Evolutionary conservation across 73 alveolate genomes (phyloP), one percentile per base, ranked within the genome.

Genomic region (Paramecium biaurelia): DNA sequence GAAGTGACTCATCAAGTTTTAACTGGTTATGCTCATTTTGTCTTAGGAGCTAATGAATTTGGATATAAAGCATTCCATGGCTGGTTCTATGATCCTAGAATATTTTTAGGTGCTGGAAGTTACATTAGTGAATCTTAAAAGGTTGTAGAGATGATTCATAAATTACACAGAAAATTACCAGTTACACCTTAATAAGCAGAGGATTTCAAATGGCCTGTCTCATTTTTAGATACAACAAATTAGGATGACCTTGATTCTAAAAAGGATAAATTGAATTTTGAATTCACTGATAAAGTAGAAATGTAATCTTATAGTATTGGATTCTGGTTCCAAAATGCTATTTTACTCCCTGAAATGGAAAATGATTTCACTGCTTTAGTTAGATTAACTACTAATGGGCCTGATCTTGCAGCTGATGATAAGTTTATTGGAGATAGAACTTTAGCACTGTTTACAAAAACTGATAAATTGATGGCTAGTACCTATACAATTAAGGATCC

Each of bases 401-500:
- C 74, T 4, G 70, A 41, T 42, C 42, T 45, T 24, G 76, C 70
- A 4, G 90, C 74, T 3, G 90, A 79, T 45, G 42, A 41, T 5
- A 79, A 47, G 18, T 45, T 30, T 34, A 41, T 79, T 20, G 90
- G 74, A 43, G 76, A 79, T 43, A 38, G 90, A n/a, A 79, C 90
- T 4, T 63, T 79, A 23, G 45, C 56, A 9, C 7, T 42, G 15
- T 43, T 79, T 7, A 47, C 90, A 11, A 79, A 79, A 24, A 3
- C 90, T 1, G 74, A 79, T 47, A 12, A 79, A 45, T 32, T 79
- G n/a, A 24, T 79, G 41, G 45, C 56, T 43, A 79, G 90, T 47
- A 79, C 90, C 20, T 79, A 79, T 47, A 79, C 70, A 28, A 47
- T 79, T 26, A 79, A 79, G 28, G 90, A 79, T 79, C 90, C 90